Conservation (phyloP, 129 eudicot genomes). For the Scalesia atractyloides region DNA sequence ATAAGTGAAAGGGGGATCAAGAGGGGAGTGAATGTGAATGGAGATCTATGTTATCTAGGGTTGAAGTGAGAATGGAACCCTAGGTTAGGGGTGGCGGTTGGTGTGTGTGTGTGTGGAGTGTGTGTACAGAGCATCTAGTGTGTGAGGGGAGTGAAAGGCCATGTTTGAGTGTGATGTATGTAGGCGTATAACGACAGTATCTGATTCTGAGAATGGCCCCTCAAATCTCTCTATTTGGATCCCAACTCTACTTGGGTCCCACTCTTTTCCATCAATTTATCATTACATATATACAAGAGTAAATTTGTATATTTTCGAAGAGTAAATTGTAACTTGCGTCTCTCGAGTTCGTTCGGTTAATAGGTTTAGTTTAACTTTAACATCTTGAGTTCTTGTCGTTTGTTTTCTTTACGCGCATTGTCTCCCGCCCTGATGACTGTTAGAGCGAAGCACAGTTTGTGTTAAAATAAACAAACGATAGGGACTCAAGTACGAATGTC, state of each 20-base stretch:
- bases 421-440: no score
- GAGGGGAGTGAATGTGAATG: not conserved
- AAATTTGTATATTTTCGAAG: no score
- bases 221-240: constrained; percentile 28
- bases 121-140: constrained; percentile 2
- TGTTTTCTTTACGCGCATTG: no score
- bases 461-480: no score
- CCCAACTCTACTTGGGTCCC: constrained; percentile 30
- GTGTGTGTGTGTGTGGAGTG: not conserved
- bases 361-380: no score
- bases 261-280: not conserved
- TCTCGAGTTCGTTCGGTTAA: no score
- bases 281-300: not conserved
- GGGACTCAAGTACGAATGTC: no score
- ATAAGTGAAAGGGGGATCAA: not conserved
- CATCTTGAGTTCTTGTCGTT: no score
- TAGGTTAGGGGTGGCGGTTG: constrained; percentile 2
- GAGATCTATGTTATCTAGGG: constrained; percentile 28
- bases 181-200: constrained; percentile 42
- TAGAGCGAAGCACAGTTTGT: no score
- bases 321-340: no score
- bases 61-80: constrained; percentile 26
- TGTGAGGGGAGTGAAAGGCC: constrained; percentile 31
- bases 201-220: constrained; percentile 28
- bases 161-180: constrained; percentile 29